Evolutionary conservation across 2,329 filamentous ascomycete genomes (phyloP).

Genomic region (Camillea tinctor): DNA sequence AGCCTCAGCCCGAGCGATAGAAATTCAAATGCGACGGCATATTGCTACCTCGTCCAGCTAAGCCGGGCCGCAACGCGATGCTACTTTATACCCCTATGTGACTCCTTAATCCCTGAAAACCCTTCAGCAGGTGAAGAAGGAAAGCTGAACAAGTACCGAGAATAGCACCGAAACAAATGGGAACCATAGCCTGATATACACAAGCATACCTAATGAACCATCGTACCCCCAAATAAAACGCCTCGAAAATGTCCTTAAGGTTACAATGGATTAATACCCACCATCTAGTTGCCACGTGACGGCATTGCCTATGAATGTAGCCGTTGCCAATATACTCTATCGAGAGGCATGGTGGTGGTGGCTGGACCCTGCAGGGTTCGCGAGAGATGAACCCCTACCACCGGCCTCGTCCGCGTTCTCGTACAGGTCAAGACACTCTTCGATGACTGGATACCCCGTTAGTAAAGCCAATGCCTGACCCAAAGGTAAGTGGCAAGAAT

Average conservation of each 20-base stretch:
- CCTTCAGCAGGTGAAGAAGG: background rate
- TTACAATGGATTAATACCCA: slow-evolving; percentile 20
- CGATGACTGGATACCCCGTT: slow-evolving; percentile 27
- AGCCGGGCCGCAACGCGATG: slow-evolving; percentile 11
- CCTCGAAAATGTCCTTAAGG: slow-evolving; percentile 23
- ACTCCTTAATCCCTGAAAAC: background rate
- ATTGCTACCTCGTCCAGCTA: slow-evolving; percentile 7
- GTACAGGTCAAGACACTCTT: slow-evolving; percentile 45
- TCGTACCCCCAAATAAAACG: slow-evolving; percentile 21
- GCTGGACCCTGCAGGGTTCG: slow-evolving; percentile 20
- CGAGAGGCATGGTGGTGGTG: slow-evolving; percentile 21
- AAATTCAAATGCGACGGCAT: slow-evolving; percentile 2
- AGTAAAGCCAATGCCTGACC: slow-evolving; percentile 3
- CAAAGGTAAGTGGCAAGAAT: background rate
- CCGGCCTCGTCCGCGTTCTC: slow-evolving; percentile 38
- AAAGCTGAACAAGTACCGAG: slow-evolving; percentile 5
- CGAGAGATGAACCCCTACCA: slow-evolving; percentile 26
- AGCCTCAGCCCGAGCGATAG: slow-evolving; percentile 8
- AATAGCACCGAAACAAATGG: slow-evolving; percentile 16
- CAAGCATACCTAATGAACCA: slow-evolving; percentile 10
- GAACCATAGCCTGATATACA: slow-evolving; percentile 23
- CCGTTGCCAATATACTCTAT: slow-evolving; percentile 8
- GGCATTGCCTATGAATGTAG: background rate
- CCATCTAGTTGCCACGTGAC: slow-evolving; percentile 4
- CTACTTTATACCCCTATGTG: slow-evolving; percentile 5